These are phyloP conservation scores for Pleurotus eryngii DNA, from an alignment of 768 basidiomycete species.

Conservation along the genomic window DNA sequence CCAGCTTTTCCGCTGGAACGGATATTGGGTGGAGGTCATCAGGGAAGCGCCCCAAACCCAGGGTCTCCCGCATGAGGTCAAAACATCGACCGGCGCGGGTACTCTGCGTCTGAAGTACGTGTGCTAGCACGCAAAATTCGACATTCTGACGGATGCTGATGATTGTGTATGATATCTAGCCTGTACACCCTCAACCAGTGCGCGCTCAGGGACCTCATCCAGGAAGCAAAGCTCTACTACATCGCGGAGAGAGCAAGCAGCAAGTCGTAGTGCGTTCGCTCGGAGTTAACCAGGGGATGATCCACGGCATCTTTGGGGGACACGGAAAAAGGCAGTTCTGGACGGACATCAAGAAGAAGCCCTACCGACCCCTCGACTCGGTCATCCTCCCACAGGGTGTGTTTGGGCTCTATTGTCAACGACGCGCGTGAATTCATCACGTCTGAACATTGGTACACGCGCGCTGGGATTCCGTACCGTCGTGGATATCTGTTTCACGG, in stretches of 20 bases:
- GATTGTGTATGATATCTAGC: constrained; percentile 17
- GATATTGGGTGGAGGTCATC: constrained; percentile 38
- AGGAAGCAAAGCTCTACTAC: constrained; percentile 38
- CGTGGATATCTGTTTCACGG: constrained; percentile 57
- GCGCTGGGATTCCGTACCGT: constrained; percentile 55
- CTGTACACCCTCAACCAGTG: constrained; percentile 41
- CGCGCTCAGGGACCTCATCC: constrained; percentile 37
- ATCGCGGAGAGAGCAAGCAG: constrained; percentile 34
- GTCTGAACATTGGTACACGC: constrained; percentile 54
- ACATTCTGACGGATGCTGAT: neutral
- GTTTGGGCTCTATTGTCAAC: constrained; percentile 39
- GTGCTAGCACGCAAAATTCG: neutral
- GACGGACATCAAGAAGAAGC: constrained; percentile 44
- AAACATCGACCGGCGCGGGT: neutral
- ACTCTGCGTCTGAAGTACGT: neutral
- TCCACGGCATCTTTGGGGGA: too few relatives aligned
- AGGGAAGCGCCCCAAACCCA: constrained; percentile 6
- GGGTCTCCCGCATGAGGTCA: too few relatives aligned
- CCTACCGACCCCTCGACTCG: constrained; percentile 45
- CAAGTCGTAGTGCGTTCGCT: constrained; percentile 37
- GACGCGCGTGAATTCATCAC: constrained; percentile 52
- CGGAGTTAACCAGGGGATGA: constrained; percentile 10
- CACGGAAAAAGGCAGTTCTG: constrained; percentile 19
- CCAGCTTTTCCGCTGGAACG: constrained; percentile 42
- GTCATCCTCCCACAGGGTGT: constrained; percentile 49